phyloP scores from a whole-genome alignment of 2,329 filamentous ascomycete genomes.

The Aureobasidium sp. region DNA sequence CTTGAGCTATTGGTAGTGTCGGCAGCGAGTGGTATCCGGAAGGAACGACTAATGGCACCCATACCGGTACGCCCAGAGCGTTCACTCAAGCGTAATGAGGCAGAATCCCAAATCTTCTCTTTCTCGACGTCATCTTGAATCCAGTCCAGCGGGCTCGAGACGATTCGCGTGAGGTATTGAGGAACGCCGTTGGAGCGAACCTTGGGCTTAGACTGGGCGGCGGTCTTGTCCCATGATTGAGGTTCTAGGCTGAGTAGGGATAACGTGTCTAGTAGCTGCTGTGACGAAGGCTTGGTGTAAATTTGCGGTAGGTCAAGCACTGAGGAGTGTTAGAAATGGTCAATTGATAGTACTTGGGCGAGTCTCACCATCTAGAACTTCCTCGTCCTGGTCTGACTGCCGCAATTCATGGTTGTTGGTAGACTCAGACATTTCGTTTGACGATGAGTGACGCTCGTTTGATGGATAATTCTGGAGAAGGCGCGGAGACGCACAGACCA shows the following conservation, averaged over 20 bases:
- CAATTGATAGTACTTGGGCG: constrained; percentile 31
- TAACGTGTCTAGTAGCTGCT: constrained; percentile 59
- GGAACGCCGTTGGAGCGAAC: constrained; percentile 46
- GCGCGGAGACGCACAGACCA: constrained; percentile 11
- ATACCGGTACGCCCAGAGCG: constrained; percentile 71
- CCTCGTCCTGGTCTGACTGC: constrained; percentile 22
- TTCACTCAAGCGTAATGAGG: constrained; percentile 74
- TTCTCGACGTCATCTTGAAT: constrained; percentile 58
- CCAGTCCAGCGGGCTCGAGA: constrained; percentile 62
- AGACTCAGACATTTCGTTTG: background rate
- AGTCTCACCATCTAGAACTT: constrained; percentile 27
- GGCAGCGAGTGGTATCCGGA: constrained; percentile 42
- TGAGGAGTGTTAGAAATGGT: constrained; percentile 26
- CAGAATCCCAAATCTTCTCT: constrained; percentile 69
- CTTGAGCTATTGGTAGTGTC: constrained; percentile 4
- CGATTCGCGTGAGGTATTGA: constrained; percentile 61
- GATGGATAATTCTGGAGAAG: constrained; percentile 13
- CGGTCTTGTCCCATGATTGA: constrained; percentile 54
- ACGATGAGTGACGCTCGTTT: background rate
- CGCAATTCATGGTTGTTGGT: constrained; percentile 17
- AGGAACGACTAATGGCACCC: constrained; percentile 55
- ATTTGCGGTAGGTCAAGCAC: constrained; percentile 75
- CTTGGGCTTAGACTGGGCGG: constrained; percentile 32
- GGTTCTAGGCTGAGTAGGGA: constrained; percentile 59
- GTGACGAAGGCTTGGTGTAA: constrained; percentile 65